Percentiles rank a stretch among this genome's conserved stretches.
phyloP scores from a whole-genome alignment of 257 asterid species.

The Leonotis leonurus region DNA sequence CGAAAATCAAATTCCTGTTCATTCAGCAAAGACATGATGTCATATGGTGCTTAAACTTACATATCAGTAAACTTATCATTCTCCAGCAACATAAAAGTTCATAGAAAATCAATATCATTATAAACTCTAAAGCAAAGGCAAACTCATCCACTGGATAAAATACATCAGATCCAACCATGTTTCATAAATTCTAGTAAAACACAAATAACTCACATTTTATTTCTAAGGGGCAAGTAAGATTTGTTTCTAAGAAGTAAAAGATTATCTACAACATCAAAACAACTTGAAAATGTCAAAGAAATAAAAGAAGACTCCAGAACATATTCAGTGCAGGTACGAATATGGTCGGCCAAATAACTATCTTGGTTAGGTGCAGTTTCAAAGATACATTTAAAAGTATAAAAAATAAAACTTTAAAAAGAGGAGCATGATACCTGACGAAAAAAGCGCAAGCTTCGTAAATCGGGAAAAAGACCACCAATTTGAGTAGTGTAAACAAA shows the following conservation, averaged over 20 bases:
- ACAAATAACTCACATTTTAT: too few species aligned
- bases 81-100: slow-evolving; percentile 2
- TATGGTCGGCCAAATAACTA: slow-evolving; percentile 6
- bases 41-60: too few species aligned
- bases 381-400: too few species aligned
- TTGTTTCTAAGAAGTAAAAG: too few species aligned
- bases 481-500: slow-evolving; percentile 72
- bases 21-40: slow-evolving; percentile 16
- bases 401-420: not conserved
- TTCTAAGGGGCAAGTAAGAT: too few species aligned
- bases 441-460: slow-evolving; percentile 65
- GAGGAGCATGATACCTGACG: slow-evolving; percentile 64
- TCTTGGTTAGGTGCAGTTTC: too few species aligned
- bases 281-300: too few species aligned
- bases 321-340: not conserved
- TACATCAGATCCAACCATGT: not conserved
- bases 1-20: slow-evolving; percentile 89
- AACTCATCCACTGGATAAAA: not conserved
- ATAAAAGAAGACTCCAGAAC: slow-evolving; percentile 3
- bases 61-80: slow-evolving; percentile 3
- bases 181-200: slow-evolving; percentile 1
- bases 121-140: slow-evolving; percentile 3
- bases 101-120: not conserved
- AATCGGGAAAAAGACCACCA: slow-evolving; percentile 85
- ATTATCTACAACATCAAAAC: too few species aligned